phyloP scores from a whole-genome alignment of 2,329 filamentous ascomycete species.

The Aspergillus aculeatinus region DNA sequence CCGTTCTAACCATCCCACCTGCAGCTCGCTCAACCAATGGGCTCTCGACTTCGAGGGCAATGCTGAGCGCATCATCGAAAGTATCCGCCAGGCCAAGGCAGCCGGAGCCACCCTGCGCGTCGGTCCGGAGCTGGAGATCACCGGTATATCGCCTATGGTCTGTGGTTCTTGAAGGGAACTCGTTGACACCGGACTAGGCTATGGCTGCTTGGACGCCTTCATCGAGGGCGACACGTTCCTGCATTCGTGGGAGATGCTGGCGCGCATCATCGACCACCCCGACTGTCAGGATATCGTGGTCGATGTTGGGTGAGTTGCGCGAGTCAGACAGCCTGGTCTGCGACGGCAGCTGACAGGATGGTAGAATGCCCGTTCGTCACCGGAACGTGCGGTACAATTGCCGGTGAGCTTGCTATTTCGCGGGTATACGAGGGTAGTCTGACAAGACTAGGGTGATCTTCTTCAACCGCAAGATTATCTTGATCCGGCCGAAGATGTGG shows the following conservation, averaged over 20 bases:
- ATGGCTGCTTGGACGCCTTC: constrained; percentile 68
- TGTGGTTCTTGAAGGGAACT: too few species aligned
- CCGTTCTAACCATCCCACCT: constrained; percentile 12
- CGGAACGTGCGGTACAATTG: constrained; percentile 65
- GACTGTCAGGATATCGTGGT: constrained; percentile 65
- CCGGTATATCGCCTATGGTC: constrained; percentile 37
- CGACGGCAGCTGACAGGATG: neutral
- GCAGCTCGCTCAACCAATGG: constrained; percentile 46
- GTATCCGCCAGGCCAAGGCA: constrained; percentile 60
- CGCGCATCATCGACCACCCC: constrained; percentile 59
- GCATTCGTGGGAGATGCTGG: constrained; percentile 64
- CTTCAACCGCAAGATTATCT: constrained; percentile 65
- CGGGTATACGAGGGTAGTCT: too few species aligned
- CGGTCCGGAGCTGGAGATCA: constrained; percentile 56
- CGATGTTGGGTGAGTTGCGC: constrained; percentile 50
- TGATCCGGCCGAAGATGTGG: constrained; percentile 70
- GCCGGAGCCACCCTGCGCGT: constrained; percentile 62
- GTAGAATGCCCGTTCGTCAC: constrained; percentile 58
- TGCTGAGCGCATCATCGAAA: constrained; percentile 61
- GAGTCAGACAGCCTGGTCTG: neutral
- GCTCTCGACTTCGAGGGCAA: constrained; percentile 66
- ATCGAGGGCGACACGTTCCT: constrained; percentile 58
- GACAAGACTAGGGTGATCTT: constrained; percentile 49
- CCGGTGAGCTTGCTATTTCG: constrained; percentile 33
- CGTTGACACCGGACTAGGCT: constrained; percentile 34